phyloP scores from a whole-genome alignment of 768 basidiomycete genomes.

The Paxillus rubicundulus region DNA sequence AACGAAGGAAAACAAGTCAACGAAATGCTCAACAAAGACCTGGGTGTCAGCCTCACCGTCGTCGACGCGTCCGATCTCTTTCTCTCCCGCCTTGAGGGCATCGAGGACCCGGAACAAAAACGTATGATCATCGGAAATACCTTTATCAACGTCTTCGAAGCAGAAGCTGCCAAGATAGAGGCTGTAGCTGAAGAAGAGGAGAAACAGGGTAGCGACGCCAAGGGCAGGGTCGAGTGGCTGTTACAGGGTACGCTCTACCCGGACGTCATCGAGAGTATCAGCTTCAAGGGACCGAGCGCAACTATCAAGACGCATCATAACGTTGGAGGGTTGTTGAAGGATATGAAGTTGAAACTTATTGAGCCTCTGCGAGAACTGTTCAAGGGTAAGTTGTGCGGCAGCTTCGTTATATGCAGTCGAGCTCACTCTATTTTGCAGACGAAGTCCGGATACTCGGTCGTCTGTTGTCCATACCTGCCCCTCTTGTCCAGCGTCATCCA shows the following conservation, averaged over 20 bases:
- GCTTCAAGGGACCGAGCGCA: conserved; percentile 97
- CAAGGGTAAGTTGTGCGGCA: conserved; percentile 64
- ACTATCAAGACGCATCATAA: conserved; percentile 99
- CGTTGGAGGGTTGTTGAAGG: conserved; percentile 90
- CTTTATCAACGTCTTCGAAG: conserved; percentile 97
- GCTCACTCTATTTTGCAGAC: conserved; percentile 47
- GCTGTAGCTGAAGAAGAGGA: conserved; percentile 76
- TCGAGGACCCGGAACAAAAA: conserved; percentile 96
- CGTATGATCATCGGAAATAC: conserved; percentile 99
- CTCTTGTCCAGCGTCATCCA: conserved; percentile 93
- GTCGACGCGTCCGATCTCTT: conserved; percentile 95
- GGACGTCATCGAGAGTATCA: conserved; percentile 98
- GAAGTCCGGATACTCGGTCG: conserved; percentile 94
- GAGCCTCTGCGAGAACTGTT: conserved; percentile 97
- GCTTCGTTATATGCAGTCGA: neutral
- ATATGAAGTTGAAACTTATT: conserved; percentile 99
- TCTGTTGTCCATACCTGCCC: conserved; percentile 86
- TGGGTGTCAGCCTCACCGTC: conserved; percentile 95
- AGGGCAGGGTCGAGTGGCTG: conserved; percentile 95
- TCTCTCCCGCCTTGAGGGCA: conserved; percentile 79
- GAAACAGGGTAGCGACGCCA: conserved; percentile 59
- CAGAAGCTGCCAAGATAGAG: conserved; percentile 89
- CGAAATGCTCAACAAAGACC: conserved; percentile 87
- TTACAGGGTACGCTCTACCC: conserved; percentile 98
- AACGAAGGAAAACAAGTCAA: conserved; percentile 91